Base-by-base conservation (phyloP, 495 filamentous ascomycete species). In the Opeltia flavorubescens region DNA sequence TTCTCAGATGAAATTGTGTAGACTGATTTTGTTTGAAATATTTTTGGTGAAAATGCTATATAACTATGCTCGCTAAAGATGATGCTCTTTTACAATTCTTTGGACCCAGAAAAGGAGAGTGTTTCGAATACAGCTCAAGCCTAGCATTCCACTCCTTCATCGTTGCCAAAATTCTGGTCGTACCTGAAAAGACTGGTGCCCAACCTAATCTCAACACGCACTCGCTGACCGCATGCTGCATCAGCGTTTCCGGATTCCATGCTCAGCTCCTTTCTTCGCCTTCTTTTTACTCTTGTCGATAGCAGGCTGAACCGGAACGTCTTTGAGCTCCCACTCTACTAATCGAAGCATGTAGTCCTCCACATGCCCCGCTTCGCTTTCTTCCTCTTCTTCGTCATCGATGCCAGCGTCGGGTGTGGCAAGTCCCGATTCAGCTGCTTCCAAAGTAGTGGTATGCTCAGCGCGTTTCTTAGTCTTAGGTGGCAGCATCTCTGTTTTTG, bases 311-410 rank as follows among this genome's bases (percentile, higher is more conserved):
- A 94, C 70, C 24, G 83, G 79, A 47, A 87, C 80, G 47, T 84
- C 78, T 55, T 81, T 78, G 41, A 91, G 69, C 59, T 88, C 78
- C 68, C 71, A 78, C 50, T 83, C 72, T 76, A 93, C 83, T 49
- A 76, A 77, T 24, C 69, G 66, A 46, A 95, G 64, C 76, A 96
- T 85, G 58, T 86, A 94, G 34, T 89, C 84, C 56, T 98, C 89
- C 24, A 93, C 72, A 50, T 77, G 71, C 27, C 79, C 71, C 34
- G 56, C 63, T 51, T 80, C 76, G 1, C 68, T 56, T 31, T 62
- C 55, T 38, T 63, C 63, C 33, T 39, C 55, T 38, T 70, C 69
- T 5, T 56, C 56, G 2, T 63, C 57, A 4, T 64, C 67, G 12
- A 62, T 68, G 15, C 58, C 44, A 12, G 35, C 51, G 20, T 48